Conservation (phyloP, 2,329 filamentous ascomycete genomes). For the Beauveria rudraprayagi region DNA sequence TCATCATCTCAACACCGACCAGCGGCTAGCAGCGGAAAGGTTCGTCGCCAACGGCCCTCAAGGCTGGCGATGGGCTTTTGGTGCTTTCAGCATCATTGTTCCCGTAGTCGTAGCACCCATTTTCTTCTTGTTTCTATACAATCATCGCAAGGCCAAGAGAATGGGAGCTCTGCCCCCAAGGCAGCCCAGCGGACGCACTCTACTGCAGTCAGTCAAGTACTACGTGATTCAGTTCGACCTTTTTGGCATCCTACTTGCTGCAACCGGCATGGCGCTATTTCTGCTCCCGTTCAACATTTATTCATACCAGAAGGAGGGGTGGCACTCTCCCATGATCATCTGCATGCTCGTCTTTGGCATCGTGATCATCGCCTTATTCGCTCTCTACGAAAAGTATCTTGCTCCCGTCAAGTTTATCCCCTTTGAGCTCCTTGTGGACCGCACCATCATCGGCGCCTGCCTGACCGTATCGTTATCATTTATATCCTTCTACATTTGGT, state of each 20-base stretch:
- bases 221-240: slow-evolving; percentile 48
- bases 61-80: slow-evolving; percentile 34
- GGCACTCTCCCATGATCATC: slow-evolving; percentile 46
- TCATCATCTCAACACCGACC: slow-evolving; percentile 27
- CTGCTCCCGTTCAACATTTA: slow-evolving; percentile 50
- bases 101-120: slow-evolving; percentile 25
- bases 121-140: slow-evolving; percentile 14
- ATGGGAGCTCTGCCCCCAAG: neutral
- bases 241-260: slow-evolving; percentile 49
- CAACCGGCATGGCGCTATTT: slow-evolving; percentile 49
- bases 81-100: slow-evolving; percentile 49
- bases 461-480: slow-evolving; percentile 36
- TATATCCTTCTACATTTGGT: slow-evolving; percentile 43
- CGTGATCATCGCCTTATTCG: slow-evolving; percentile 47
- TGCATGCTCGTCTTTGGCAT: slow-evolving; percentile 55
- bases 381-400: slow-evolving; percentile 48
- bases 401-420: slow-evolving; percentile 50
- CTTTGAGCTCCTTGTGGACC: slow-evolving; percentile 40
- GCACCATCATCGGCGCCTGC: slow-evolving; percentile 45
- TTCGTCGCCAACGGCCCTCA: slow-evolving; percentile 15
- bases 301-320: slow-evolving; percentile 32
- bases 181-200: slow-evolving; percentile 25
- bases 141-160: slow-evolving; percentile 9
- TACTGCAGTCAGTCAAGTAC: slow-evolving; percentile 31
- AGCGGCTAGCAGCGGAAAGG: slow-evolving; percentile 18